These are phyloP conservation scores for Nakaseomyces delphensis DNA, from an alignment of 1,139 yeast genomes.

Conservation along the genomic window DNA sequence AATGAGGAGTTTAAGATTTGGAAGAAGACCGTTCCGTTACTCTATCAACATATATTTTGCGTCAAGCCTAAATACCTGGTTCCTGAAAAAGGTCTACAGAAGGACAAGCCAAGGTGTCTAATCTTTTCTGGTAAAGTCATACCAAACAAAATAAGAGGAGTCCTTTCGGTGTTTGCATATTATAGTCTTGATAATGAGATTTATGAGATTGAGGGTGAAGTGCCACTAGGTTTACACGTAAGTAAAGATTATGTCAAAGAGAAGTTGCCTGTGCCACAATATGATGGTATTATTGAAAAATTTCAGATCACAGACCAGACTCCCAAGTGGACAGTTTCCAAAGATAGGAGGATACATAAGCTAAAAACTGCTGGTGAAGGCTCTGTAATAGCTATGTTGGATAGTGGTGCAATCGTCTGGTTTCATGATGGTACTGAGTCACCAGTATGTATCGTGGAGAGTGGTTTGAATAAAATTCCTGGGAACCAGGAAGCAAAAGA, in stretches of 20 bases:
- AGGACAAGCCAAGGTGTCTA: constrained; percentile 7
- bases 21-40: constrained; percentile 89
- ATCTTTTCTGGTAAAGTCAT: constrained; percentile 20
- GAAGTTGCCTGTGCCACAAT: constrained; percentile 1
- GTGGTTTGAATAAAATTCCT: constrained; percentile 1
- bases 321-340: constrained; percentile 24
- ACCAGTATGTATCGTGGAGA: constrained; percentile 14
- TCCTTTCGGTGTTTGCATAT: constrained; percentile 19
- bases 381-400: constrained; percentile 20
- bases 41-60: constrained; percentile 54
- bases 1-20: constrained; percentile 78
- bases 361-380: constrained; percentile 15
- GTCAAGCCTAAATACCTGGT: constrained; percentile 49
- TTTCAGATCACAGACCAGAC: constrained; percentile 10
- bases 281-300: constrained; percentile 9
- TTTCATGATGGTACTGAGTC: constrained; percentile 21
- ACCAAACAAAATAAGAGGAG: constrained; percentile 22
- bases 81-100: background rate
- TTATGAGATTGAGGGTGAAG: constrained; percentile 21
- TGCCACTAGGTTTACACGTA: constrained; percentile 26
- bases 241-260: constrained; percentile 2
- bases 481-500: background rate
- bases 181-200: constrained; percentile 25
- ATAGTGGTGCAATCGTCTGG: constrained; percentile 28
- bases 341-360: constrained; percentile 21